Evolutionary conservation across 164 flowering plant species (phyloP).

Genomic region (Warburgia ugandensis): DNA sequence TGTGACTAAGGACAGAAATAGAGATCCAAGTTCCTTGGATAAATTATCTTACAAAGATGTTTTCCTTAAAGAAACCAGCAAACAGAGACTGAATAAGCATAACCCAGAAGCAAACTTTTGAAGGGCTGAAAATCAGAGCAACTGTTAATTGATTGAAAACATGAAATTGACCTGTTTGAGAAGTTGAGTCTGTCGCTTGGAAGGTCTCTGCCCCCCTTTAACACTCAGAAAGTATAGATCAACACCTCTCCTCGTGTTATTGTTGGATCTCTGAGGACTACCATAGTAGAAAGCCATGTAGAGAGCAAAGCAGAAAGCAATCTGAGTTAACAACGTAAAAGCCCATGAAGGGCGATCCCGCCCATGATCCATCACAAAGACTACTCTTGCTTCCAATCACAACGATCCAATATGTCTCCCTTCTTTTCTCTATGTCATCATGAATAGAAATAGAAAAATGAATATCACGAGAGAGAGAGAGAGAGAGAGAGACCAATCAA

Average conservation of each 20-base stretch:
- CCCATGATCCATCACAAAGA: constrained; percentile 1
- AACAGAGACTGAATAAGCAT: neutral
- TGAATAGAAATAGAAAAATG: too few species aligned
- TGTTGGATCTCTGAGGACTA: constrained; percentile 19
- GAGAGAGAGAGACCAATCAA: too few species aligned
- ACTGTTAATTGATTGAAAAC: neutral
- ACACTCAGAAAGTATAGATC: constrained; percentile 57
- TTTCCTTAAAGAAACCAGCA: neutral
- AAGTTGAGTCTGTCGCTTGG: constrained; percentile 41
- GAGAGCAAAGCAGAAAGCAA: constrained; percentile 37
- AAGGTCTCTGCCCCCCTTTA: constrained; percentile 40
- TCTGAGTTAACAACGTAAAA: constrained; percentile 41
- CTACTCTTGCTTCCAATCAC: neutral
- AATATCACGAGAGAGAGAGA: too few species aligned
- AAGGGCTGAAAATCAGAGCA: neutral
- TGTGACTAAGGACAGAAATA: neutral
- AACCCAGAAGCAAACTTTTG: neutral
- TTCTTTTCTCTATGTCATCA: neutral
- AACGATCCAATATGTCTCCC: neutral
- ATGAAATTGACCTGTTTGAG: constrained; percentile 41
- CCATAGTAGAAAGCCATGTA: constrained; percentile 40
- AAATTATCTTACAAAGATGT: neutral
- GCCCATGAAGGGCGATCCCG: constrained; percentile 27
- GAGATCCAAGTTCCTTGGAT: neutral
- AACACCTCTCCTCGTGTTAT: constrained; percentile 2